Conservation (phyloP, 176 grass and related monocot species). For the Ampelocalamus luodianensis region DNA sequence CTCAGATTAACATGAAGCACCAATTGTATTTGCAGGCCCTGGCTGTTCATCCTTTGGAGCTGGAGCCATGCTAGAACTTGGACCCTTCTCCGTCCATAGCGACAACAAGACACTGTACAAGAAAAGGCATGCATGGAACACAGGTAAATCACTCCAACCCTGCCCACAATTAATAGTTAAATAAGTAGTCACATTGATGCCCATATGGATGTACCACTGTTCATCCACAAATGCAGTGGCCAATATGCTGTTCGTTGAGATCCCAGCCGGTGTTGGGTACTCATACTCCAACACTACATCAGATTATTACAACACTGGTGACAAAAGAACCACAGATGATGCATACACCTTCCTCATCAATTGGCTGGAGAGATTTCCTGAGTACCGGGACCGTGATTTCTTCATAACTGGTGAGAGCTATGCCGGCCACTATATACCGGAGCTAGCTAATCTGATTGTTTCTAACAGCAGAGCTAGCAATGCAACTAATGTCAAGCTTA, state of each 20-base stretch:
- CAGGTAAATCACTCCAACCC: constrained; percentile 34
- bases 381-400: constrained; percentile 57
- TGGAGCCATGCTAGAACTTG: constrained; percentile 80
- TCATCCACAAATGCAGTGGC: constrained; percentile 55
- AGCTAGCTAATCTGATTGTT: constrained; percentile 69
- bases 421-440: constrained; percentile 69
- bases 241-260: constrained; percentile 75
- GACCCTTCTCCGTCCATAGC: constrained; percentile 65
- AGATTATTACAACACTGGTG: constrained; percentile 62
- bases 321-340: constrained; percentile 56
- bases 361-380: constrained; percentile 67
- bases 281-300: constrained; percentile 73
- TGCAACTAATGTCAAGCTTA: constrained; percentile 47
- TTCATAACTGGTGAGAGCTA: constrained; percentile 80
- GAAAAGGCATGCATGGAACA: constrained; percentile 70
- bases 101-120: constrained; percentile 66
- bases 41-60: constrained; percentile 74
- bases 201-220: constrained; percentile 9
- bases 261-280: constrained; percentile 73
- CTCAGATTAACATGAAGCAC: constrained; percentile 14
- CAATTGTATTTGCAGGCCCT: constrained; percentile 51
- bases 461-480: constrained; percentile 46
- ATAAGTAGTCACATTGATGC: constrained; percentile 20
- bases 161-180: constrained; percentile 14
- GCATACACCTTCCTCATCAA: constrained; percentile 69